Percentiles rank a stretch among this genome's conserved stretches.
phyloP scores from a whole-genome alignment of 345 rosid genomes.

The Dipteronia sinensis region DNA sequence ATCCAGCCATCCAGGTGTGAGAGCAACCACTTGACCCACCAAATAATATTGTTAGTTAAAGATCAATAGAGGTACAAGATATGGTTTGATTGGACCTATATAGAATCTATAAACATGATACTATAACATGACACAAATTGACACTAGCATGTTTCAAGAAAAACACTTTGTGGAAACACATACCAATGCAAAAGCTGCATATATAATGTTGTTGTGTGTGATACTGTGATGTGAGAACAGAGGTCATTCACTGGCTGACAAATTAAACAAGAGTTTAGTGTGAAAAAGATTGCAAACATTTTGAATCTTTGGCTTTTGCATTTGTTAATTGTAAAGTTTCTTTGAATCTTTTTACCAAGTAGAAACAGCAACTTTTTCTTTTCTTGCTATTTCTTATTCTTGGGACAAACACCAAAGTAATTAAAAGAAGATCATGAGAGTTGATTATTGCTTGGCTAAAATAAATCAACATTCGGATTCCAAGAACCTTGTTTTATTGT shows the following conservation, averaged over 20 bases:
- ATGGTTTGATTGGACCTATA: neutral
- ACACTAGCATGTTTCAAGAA: neutral
- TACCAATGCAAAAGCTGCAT: neutral
- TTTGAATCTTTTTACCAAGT: neutral
- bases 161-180: neutral
- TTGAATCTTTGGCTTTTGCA: conserved; percentile 11
- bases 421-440: neutral
- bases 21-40: no score
- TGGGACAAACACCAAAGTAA: neutral
- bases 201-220: no score
- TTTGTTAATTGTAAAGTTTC: neutral
- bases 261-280: neutral
- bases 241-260: neutral
- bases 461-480: neutral
- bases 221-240: neutral
- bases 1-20: no score
- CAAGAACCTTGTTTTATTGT: neutral
- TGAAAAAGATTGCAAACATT: conserved; percentile 4
- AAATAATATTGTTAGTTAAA: no score
- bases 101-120: no score
- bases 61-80: neutral
- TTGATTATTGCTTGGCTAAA: neutral
- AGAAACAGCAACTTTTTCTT: neutral
- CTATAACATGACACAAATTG: no score
- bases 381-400: neutral